Evolutionary conservation across 192 early-diverging fungal species (phyloP), one percentile per base, ranked within the genome.

Genomic region (Pilobolus umbonatus): DNA sequence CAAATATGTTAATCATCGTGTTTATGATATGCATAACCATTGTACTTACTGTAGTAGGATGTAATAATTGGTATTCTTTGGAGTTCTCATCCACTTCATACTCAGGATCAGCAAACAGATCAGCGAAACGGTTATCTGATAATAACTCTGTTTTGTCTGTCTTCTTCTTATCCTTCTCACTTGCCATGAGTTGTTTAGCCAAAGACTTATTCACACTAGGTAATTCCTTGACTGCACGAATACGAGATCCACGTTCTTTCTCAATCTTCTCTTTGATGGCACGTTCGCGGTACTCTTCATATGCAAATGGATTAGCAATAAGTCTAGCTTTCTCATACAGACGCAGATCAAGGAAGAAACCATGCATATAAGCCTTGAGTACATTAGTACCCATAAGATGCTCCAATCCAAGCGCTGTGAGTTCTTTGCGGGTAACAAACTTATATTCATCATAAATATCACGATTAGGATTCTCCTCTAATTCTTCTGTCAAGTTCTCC

Each of bases 401-500:
- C 50, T 95, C 88, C 64, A 99, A 76, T 15, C 89, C 90, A 58
- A 98, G 85, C 44, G 75, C 65, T 15, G 83, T 68, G 11, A 98
- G 80, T 64, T 98, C 96, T 53, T 89, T 87, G 57, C 90, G 82
- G 12, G 91, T 90, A 15, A 96, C 89, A 78, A 98, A 98, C 67
- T 96, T 96, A 85, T 98, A 98, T 68, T 98, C 92, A 66, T 97
- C 94, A 77, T 97, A 98, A 36, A 96, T 72, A 35, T 83, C 88
- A 52, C 81, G 80, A 55, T 84, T 78, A 43, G 87, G 88, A 56
- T 88, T 91, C 73, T 96, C 92, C 75, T 97, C 96, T 81, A 88
- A 76, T 64, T 90, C 83, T 65, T 91, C 91, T 7, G 95, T 97
- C 46, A 99, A 77, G 72, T 96, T 97, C 76, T 99, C 95, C 51